These are phyloP conservation scores for Lactarius trivialis DNA, from an alignment of 768 basidiomycete species.

Conservation along the genomic window DNA sequence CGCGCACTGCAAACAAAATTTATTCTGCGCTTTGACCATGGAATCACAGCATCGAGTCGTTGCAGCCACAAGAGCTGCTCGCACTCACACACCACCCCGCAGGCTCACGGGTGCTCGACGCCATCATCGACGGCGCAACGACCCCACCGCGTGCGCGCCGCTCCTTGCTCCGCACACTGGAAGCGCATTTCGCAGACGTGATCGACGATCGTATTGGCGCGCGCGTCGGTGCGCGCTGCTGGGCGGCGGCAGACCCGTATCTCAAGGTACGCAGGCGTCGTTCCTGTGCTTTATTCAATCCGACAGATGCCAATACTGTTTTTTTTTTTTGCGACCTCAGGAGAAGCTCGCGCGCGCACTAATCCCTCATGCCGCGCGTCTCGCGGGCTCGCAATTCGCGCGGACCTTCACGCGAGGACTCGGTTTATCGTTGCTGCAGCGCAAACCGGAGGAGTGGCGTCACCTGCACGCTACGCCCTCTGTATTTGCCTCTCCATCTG, in stretches of 20 bases:
- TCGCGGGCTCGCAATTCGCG: conserved; percentile 77
- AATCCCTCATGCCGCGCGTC: conserved; percentile 57
- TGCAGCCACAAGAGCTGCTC: conserved; percentile 54
- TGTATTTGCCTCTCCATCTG: conserved; percentile 26
- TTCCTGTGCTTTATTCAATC: background rate
- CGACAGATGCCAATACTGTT: background rate
- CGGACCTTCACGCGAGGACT: conserved; percentile 80
- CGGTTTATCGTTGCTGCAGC: conserved; percentile 68
- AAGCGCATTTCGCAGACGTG: conserved; percentile 72
- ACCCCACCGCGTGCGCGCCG: conserved; percentile 61
- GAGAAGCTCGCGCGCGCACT: conserved; percentile 89
- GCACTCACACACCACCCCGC: conserved; percentile 58
- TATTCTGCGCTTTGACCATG: conserved; percentile 3
- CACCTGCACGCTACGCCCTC: conserved; percentile 46
- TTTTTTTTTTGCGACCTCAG: conserved; percentile 34
- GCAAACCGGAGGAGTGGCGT: conserved; percentile 82
- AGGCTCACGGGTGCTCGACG: conserved; percentile 74
- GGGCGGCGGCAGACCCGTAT: conserved; percentile 87
- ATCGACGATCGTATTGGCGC: conserved; percentile 90
- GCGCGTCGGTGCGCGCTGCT: conserved; percentile 84
- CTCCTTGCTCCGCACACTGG: conserved; percentile 63
- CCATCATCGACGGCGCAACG: conserved; percentile 58
- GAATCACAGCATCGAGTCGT: conserved; percentile 46
- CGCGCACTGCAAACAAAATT: conserved; percentile 10
- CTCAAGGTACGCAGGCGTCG: conserved; percentile 55